Conservation (phyloP, 192 early-diverging fungal genomes). For the Linderina pennispora region DNA sequence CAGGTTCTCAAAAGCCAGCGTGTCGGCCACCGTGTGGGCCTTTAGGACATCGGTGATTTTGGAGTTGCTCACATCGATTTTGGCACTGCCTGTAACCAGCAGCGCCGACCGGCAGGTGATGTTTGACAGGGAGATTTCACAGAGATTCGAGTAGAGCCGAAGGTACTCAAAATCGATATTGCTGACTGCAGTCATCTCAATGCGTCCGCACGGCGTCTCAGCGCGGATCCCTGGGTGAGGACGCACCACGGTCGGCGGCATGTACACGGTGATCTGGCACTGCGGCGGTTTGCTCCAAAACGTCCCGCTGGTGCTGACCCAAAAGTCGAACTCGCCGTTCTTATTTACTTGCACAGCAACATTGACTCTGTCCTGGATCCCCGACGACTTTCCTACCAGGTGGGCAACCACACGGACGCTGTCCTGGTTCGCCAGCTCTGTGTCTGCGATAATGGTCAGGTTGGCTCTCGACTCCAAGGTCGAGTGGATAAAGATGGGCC, state of each 20-base stretch:
- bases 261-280: slow-evolving; percentile 14
- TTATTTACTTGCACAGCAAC: slow-evolving; percentile 9
- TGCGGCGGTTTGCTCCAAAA: slow-evolving; percentile 12
- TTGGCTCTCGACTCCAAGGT: slow-evolving; percentile 6
- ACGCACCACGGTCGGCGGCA: slow-evolving; percentile 3
- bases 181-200: slow-evolving; percentile 8
- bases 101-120: no score
- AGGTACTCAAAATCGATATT: slow-evolving; percentile 18
- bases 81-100: not conserved
- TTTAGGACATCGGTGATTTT: no score
- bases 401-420: slow-evolving; percentile 9
- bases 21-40: no score
- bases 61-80: slow-evolving; percentile 4
- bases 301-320: slow-evolving; percentile 13
- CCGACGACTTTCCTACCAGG: slow-evolving; percentile 4
- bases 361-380: slow-evolving; percentile 8
- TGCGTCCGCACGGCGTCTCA: slow-evolving; percentile 7
- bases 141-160: slow-evolving; percentile 2
- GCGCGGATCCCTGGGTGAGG: slow-evolving; percentile 22
- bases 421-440: slow-evolving; percentile 7
- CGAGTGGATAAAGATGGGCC: slow-evolving; percentile 16
- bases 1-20: not conserved
- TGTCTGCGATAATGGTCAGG: slow-evolving; percentile 15
- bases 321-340: slow-evolving; percentile 27
- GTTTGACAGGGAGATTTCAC: slow-evolving; percentile 3